Percentiles rank a stretch among this genome's conserved stretches.
Evolutionary conservation across 225 moss, liverwort and hornwort species (phyloP).

Genomic region (Physcomitrium patens): DNA sequence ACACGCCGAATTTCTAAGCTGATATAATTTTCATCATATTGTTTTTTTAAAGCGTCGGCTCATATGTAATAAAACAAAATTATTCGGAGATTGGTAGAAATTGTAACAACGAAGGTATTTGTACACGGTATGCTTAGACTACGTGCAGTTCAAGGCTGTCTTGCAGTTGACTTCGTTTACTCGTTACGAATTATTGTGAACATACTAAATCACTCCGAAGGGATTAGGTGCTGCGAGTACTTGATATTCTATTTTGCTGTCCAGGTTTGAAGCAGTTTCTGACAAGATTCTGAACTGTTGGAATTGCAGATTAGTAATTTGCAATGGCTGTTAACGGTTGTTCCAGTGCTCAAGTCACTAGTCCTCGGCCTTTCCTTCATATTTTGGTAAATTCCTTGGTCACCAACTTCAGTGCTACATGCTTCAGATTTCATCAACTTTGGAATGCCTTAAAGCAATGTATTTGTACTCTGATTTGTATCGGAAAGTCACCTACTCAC

Average conservation of each 20-base stretch:
- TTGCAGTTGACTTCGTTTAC: background rate
- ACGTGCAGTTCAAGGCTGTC: background rate
- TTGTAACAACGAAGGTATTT: background rate
- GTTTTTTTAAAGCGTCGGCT: background rate
- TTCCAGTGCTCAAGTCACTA: conserved; percentile 80
- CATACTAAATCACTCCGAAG: background rate
- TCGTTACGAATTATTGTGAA: background rate
- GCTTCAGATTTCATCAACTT: conserved; percentile 2
- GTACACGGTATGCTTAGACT: background rate
- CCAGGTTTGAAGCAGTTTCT: conserved; percentile 6
- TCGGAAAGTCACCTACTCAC: background rate
- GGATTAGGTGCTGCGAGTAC: conserved; percentile 16
- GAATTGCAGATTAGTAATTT: conserved; percentile 76
- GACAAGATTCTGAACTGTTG: conserved; percentile 22
- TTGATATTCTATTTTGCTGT: background rate
- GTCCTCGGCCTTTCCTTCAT: conserved; percentile 85
- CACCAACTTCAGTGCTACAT: background rate
- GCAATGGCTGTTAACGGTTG: conserved; percentile 83
- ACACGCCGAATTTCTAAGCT: background rate
- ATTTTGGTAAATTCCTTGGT: conserved; percentile 62
- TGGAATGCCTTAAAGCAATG: background rate
- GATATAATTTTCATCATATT: background rate
- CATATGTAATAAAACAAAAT: too few relatives aligned
- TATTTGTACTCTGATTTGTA: background rate
- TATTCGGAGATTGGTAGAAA: background rate